These are phyloP conservation scores for Ramaria sp. DNA, from an alignment of 768 basidiomycete genomes.

Conservation along the genomic window DNA sequence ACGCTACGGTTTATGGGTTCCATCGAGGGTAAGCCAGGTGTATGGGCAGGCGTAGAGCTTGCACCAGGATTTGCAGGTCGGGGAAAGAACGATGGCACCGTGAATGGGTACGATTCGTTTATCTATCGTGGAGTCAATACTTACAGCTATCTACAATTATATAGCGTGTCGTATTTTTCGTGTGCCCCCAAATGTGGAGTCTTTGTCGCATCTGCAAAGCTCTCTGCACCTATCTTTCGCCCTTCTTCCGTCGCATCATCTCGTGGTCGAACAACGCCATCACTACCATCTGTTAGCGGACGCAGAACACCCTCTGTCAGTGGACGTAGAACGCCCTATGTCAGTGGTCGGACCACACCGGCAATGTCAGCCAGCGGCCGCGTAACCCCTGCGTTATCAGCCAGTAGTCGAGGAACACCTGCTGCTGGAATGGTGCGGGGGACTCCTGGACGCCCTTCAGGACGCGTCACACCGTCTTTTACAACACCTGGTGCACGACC, in stretches of 20 bases:
- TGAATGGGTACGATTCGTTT: conserved; percentile 59
- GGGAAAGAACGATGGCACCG: conserved; percentile 92
- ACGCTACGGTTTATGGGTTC: conserved; percentile 68
- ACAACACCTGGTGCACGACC: conserved; percentile 32
- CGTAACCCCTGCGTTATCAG: conserved; percentile 11
- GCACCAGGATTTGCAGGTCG: conserved; percentile 76
- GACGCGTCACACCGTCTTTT: conserved; percentile 18
- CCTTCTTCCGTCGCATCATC: conserved; percentile 78
- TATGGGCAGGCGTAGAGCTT: conserved; percentile 92
- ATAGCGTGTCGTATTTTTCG: conserved; percentile 40
- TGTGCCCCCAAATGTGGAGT: conserved; percentile 85
- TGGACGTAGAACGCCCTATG: conserved; percentile 37
- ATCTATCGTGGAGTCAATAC: too few relatives aligned
- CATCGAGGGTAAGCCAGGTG: conserved; percentile 80
- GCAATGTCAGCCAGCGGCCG: conserved; percentile 24
- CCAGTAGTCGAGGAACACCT: conserved; percentile 15
- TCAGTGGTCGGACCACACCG: conserved; percentile 34
- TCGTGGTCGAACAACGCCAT: conserved; percentile 37
- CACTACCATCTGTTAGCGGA: conserved; percentile 24
- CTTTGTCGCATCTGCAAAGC: conserved; percentile 75
- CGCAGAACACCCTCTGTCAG: conserved; percentile 28
- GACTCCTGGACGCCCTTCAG: conserved; percentile 32
- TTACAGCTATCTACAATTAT: neutral
- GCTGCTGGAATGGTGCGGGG: conserved; percentile 31
- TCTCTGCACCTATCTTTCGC: conserved; percentile 55